Evolutionary conservation across 306 rosid genomes (phyloP).

Genomic region (Phaseolus lunatus): DNA sequence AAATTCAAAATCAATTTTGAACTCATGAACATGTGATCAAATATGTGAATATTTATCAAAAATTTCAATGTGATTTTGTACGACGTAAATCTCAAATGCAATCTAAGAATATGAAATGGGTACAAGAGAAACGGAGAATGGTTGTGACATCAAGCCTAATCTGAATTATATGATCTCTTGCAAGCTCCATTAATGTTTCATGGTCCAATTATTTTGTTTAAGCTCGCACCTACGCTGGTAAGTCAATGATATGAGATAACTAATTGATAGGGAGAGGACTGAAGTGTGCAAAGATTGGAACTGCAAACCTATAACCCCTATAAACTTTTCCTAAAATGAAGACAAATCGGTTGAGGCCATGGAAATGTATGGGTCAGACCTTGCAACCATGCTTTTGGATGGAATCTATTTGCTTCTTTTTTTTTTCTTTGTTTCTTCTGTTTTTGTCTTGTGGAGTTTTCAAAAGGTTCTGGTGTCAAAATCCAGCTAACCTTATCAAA

Average conservation of each 20-base stretch:
- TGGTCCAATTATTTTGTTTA: conserved; percentile 11
- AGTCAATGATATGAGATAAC: neutral
- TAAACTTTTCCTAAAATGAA: conserved; percentile 8
- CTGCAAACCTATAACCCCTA: conserved; percentile 20
- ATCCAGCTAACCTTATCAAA: no score
- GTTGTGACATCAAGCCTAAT: neutral
- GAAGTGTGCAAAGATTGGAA: conserved; percentile 26
- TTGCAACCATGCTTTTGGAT: conserved; percentile 11
- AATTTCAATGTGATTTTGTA: neutral
- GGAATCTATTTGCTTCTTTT: neutral
- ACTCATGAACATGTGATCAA: neutral
- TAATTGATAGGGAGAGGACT: conserved; percentile 7
- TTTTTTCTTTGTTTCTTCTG: conserved; percentile 7
- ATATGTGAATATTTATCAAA: no score
- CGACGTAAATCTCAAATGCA: neutral
- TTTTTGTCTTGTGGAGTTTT: conserved; percentile 11
- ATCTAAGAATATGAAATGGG: neutral
- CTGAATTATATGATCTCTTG: neutral
- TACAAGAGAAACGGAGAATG: neutral
- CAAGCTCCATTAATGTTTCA: neutral
- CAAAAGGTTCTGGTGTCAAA: conserved; percentile 11
- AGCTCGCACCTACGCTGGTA: neutral
- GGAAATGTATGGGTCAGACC: neutral
- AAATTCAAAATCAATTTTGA: neutral
- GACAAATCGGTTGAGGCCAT: conserved; percentile 1